A percentile compares a stretch with the other conserved stretches of the same genome.
Evolutionary conservation across 2,329 filamentous ascomycete species (phyloP).

Genomic region (Didymella keratinophila): DNA sequence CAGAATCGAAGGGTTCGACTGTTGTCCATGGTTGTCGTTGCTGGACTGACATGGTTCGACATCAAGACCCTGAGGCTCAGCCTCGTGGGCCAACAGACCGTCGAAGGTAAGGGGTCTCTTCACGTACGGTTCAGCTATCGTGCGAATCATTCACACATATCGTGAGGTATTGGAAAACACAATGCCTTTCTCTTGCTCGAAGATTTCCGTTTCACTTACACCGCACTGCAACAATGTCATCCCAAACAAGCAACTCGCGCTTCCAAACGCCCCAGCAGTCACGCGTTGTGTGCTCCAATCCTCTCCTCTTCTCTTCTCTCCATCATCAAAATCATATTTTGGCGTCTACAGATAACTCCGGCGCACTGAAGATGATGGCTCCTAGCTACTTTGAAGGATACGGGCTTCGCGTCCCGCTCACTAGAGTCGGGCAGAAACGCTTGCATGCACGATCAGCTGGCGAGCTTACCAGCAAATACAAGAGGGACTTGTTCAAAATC

Average conservation of each 20-base stretch:
- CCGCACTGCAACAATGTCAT: not conserved
- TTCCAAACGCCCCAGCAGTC: not conserved
- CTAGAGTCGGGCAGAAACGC: constrained; percentile 18
- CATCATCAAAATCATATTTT: not conserved
- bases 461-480: constrained; percentile 14
- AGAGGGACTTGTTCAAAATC: constrained; percentile 19
- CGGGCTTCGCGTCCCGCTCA: constrained; percentile 24
- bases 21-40: not conserved
- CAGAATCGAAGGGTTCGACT: not conserved
- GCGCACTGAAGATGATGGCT: not conserved
- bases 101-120: not conserved
- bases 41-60: not conserved
- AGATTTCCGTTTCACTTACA: not conserved
- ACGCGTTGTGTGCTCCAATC: not conserved
- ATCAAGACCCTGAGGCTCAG: not conserved
- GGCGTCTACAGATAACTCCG: not conserved
- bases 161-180: not conserved
- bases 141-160: not conserved
- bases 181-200: constrained; percentile 4
- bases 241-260: constrained; percentile 1
- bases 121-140: not conserved
- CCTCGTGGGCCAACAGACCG: not conserved
- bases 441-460: constrained; percentile 21
- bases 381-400: constrained; percentile 20
- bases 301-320: not conserved